These are phyloP conservation scores for Jamesozyma jinghongensis DNA, from an alignment of 805 yeast genomes.

Conservation along the genomic window DNA sequence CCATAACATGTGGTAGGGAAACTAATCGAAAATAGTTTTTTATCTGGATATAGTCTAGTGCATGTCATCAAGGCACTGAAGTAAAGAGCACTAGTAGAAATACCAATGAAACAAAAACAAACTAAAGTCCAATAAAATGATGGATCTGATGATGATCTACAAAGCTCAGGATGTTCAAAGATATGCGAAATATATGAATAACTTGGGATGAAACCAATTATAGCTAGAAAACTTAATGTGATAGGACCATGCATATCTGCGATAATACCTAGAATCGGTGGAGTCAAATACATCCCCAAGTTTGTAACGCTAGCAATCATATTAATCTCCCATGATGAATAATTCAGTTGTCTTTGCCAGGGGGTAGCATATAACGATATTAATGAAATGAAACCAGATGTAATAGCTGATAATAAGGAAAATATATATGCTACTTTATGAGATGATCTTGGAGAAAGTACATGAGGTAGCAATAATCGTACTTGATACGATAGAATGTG, in stretches of 20 bases:
- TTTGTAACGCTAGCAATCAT: slow-evolving; percentile 64
- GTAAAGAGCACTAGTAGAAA: slow-evolving; percentile 64
- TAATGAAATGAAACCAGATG: slow-evolving; percentile 74
- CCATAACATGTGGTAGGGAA: slow-evolving; percentile 88
- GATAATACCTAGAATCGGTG: slow-evolving; percentile 72
- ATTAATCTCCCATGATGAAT: slow-evolving; percentile 61
- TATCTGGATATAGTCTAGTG: slow-evolving; percentile 72
- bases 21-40: slow-evolving; percentile 73
- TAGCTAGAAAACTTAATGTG: slow-evolving; percentile 51
- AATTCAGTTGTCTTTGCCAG: slow-evolving; percentile 48
- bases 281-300: slow-evolving; percentile 73
- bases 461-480: slow-evolving; percentile 34
- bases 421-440: slow-evolving; percentile 45
- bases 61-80: slow-evolving; percentile 68
- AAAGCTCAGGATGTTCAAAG: slow-evolving; percentile 21
- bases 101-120: slow-evolving; percentile 53
- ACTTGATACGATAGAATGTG: slow-evolving; percentile 37
- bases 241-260: slow-evolving; percentile 86
- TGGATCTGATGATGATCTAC: slow-evolving; percentile 5
- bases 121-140: slow-evolving; percentile 34
- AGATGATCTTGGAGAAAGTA: slow-evolving; percentile 35
- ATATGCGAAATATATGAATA: slow-evolving; percentile 43
- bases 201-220: slow-evolving; percentile 57
- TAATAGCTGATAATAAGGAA: slow-evolving; percentile 55
- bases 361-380: slow-evolving; percentile 73